Conservation (phyloP, 1,284 basidiomycete species). For the Ustilago tritici region DNA sequence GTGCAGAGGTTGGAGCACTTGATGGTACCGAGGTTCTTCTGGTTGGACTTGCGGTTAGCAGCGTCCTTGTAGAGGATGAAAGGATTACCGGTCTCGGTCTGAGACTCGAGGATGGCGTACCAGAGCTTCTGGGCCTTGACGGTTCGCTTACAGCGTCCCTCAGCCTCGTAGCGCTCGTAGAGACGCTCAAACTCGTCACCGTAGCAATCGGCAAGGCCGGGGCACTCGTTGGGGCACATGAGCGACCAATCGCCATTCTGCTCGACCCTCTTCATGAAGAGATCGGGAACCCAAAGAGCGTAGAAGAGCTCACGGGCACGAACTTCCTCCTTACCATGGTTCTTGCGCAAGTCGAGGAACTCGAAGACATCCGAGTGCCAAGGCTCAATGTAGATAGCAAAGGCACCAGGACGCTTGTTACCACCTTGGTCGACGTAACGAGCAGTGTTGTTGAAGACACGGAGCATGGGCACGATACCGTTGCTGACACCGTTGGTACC, state of each 20-base stretch:
- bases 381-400: slow-evolving; percentile 96
- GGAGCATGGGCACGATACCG: slow-evolving; percentile 99
- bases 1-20: slow-evolving; percentile 99
- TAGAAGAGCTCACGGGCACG: slow-evolving; percentile 98
- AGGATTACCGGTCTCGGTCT: slow-evolving; percentile 97
- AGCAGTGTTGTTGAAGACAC: slow-evolving; percentile 97
- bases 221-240: slow-evolving; percentile 97
- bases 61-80: slow-evolving; percentile 95
- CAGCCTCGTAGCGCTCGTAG: slow-evolving; percentile 89
- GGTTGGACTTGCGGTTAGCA: slow-evolving; percentile 76
- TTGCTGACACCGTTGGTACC: slow-evolving; percentile 98
- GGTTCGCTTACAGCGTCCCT: slow-evolving; percentile 87
- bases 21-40: slow-evolving; percentile 98
- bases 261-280: slow-evolving; percentile 76
- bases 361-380: slow-evolving; percentile 99
- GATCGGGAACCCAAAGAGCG: slow-evolving; percentile 96
- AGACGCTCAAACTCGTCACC: slow-evolving; percentile 91
- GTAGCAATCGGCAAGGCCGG: slow-evolving; percentile 88
- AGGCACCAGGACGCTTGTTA: slow-evolving; percentile 98
- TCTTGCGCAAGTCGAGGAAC: slow-evolving; percentile 97
- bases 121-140: slow-evolving; percentile 98
- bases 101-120: slow-evolving; percentile 96
- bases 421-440: slow-evolving; percentile 99
- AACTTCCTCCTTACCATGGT: slow-evolving; percentile 98
- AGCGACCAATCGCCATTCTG: slow-evolving; percentile 90